phyloP scores from a whole-genome alignment of 768 basidiomycete genomes.

The Rhodotorula kratochvilovae region DNA sequence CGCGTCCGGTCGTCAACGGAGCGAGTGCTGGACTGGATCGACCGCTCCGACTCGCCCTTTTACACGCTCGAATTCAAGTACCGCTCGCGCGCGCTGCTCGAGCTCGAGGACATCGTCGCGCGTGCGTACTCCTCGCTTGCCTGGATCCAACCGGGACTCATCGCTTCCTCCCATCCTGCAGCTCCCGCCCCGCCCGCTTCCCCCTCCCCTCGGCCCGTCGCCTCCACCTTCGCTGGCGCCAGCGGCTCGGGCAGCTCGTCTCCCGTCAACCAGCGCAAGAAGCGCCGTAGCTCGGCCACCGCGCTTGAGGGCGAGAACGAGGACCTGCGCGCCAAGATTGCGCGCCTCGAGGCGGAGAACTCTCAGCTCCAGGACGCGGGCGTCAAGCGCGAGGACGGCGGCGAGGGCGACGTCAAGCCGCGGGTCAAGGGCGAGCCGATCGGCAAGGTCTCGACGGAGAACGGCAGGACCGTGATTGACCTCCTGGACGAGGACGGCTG shows the following conservation, averaged over 20 bases:
- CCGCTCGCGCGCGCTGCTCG: constrained; percentile 20
- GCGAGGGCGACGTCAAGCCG: neutral
- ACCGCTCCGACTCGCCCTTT: neutral
- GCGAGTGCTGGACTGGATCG: too few relatives aligned
- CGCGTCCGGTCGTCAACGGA: neutral
- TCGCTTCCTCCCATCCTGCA: neutral
- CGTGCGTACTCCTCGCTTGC: neutral
- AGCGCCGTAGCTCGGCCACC: neutral
- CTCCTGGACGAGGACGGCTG: constrained; percentile 3
- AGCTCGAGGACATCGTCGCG: constrained; percentile 19
- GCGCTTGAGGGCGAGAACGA: constrained; percentile 8
- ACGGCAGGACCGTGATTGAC: constrained; percentile 6
- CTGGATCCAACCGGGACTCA: too few relatives aligned
- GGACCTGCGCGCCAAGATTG: constrained; percentile 10
- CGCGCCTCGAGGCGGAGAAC: constrained; percentile 8
- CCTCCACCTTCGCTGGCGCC: neutral
- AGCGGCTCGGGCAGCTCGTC: neutral
- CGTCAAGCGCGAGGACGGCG: neutral
- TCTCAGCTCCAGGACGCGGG: neutral
- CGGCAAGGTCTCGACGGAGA: constrained; percentile 16
- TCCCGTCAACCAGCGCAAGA: neutral
- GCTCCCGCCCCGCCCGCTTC: neutral
- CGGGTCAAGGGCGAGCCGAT: neutral
- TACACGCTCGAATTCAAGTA: constrained; percentile 27
- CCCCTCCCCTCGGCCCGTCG: neutral